Evolutionary conservation across 2,329 filamentous ascomycete species (phyloP), one percentile per base, ranked within the genome.

Genomic region (Orbilia blumenaviensis): DNA sequence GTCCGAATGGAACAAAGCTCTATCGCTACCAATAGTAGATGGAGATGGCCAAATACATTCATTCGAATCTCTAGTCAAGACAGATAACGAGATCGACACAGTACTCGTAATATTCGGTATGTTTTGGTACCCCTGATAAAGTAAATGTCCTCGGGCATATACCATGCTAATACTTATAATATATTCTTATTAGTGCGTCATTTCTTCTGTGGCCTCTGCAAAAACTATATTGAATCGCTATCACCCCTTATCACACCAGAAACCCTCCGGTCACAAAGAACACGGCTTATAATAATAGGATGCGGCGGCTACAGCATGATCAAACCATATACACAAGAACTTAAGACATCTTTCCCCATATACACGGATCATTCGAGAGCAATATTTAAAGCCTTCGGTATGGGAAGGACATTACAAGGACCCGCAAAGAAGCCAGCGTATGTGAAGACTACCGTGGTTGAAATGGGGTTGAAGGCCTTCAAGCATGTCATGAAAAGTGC

Each of bases 261-360:
- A 42, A 63, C 34, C 14, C 56, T 75, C 8, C 68, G 42, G 42
- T 38, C 44, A 14, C 71, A 68, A 41, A 67, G 50, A 29, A 64
- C 71, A 41, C 71, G 71, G n/a, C 63, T 75, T 14, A 64, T 75
- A 41, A 75, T 75, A 75, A 75, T 75, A 68, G 71, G 71, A 27
- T 75, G 71, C 14, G 71, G 71, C 6, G 63, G 71, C 1, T 38
- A 67, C 16, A 41, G 48, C 21, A 75, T 75, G 71, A 68, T 75
- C 14, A 75, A 64, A 41, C 23, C 52, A 25, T 75, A 75, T 32
- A 36, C 63, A 7, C 48, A 67, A 34, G 71, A 75, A 14, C 38
- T 63, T 54, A 64, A 52, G 25, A 75, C 71, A 58, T 29, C 63
- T 38, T 75, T 75, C 29, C 62, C 63, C 21, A 50, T 75, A 48